Evolutionary conservation across 352 stramenopile species (phyloP), one percentile per base, ranked within the genome.

Genomic region (Phytopythium litorale): DNA sequence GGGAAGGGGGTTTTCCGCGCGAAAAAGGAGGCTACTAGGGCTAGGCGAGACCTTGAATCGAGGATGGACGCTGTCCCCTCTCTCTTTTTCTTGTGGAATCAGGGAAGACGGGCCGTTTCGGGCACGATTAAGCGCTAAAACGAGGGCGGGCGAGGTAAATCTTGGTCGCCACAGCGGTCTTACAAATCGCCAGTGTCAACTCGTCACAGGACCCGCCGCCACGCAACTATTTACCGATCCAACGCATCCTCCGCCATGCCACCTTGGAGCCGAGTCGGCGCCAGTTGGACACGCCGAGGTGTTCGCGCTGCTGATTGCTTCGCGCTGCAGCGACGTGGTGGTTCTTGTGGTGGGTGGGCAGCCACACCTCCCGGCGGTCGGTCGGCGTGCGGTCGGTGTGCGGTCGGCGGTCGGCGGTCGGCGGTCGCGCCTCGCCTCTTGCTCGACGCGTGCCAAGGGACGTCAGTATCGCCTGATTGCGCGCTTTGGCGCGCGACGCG

Each of bases 1-100:
- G 18, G 42, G 19, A 49, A 18, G 35, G 40, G 38, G 40, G 40
- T 45, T 45, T 21, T 45, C 7, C 42, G 28, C 45, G 19, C 19
- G 12, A 51, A 54, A 54, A 54, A 13, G 48, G 23, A 35, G 23
- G 46, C 33, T 54, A 54, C 48, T 54, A 38, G 48, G 48, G 48
- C 16, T 32, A 32, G 28, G 28, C 28, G 28, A 32, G 28, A 32
- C 28, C 28, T 32, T 32, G 28, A 32, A 5, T 0, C 0, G 28
- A 32, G 28, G 28, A 32, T 32, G 28, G 28, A 32, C 28, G 28
- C 28, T 32, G 5, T 32, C 7, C 40, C 40, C n/a, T 49, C 28
- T 49, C 42, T 49, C 42, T 49, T 49, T 49, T 49, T 49, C 42
- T 49, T 49, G 42, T 49, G 42, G 42, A 49, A 49, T 25, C 19